phyloP scores from a whole-genome alignment of 177 flowering plant species.

The Vitis hybrid region DNA sequence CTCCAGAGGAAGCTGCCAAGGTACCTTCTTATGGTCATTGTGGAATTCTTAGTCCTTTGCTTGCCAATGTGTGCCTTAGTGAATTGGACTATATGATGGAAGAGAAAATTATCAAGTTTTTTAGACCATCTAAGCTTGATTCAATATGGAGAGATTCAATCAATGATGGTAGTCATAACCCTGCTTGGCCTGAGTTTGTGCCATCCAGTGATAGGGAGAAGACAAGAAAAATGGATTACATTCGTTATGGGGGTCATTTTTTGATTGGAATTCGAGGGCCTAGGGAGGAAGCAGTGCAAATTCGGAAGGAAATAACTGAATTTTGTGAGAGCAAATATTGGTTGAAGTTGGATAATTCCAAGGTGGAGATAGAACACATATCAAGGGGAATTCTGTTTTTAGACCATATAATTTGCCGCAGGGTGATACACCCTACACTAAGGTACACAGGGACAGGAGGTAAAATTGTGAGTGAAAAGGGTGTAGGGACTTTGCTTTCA shows the following conservation, averaged over 20 bases:
- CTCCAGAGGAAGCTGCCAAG: slow-evolving; percentile 85
- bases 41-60: slow-evolving; percentile 91
- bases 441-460: slow-evolving; percentile 81
- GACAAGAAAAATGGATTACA: slow-evolving; percentile 88
- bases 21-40: slow-evolving; percentile 80
- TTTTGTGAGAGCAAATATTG: slow-evolving; percentile 65
- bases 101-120: slow-evolving; percentile 60
- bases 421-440: slow-evolving; percentile 84
- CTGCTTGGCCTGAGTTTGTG: slow-evolving; percentile 98
- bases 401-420: slow-evolving; percentile 83
- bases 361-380: slow-evolving; percentile 80
- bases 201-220: slow-evolving; percentile 82
- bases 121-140: slow-evolving; percentile 65
- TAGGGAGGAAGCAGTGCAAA: slow-evolving; percentile 74
- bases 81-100: slow-evolving; percentile 88
- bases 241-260: slow-evolving; percentile 89
- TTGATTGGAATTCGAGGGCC: slow-evolving; percentile 91
- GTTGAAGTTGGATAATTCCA: slow-evolving; percentile 68
- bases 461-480: slow-evolving; percentile 69
- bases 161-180: slow-evolving; percentile 81
- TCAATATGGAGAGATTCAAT: slow-evolving; percentile 80
- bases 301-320: slow-evolving; percentile 60
- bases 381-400: slow-evolving; percentile 80
- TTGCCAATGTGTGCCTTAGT: slow-evolving; percentile 77
- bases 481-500: slow-evolving; percentile 93